Percentiles rank a stretch among this genome's conserved stretches.
Conservation (phyloP, 2,329 filamentous ascomycete species). For the Catunica adiposa region DNA sequence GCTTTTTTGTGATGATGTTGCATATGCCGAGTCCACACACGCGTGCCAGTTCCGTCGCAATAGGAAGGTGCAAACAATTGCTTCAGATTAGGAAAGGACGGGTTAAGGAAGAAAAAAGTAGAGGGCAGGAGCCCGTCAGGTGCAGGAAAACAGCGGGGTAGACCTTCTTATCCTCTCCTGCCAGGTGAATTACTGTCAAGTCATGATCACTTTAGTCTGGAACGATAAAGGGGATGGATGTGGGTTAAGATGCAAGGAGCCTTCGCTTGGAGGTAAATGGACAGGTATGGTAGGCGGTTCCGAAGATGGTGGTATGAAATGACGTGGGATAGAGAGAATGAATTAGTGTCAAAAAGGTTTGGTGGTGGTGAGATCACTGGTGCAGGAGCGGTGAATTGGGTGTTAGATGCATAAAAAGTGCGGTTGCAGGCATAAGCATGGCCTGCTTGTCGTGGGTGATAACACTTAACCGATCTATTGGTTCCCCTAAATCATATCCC, state of each 20-base stretch:
- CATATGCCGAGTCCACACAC: too few relatives aligned
- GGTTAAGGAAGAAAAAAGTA: too few relatives aligned
- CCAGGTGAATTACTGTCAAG: not conserved
- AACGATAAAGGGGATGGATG: not conserved
- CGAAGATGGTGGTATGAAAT: not conserved
- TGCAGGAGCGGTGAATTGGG: not conserved
- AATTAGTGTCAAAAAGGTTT: not conserved
- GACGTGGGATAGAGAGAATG: not conserved
- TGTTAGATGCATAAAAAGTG: not conserved
- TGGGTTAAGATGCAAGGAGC: not conserved
- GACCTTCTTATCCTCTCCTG: not conserved
- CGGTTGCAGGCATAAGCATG: not conserved
- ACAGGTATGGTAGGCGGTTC: constrained; percentile 1
- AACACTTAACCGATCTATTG: not conserved
- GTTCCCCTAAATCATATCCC: not conserved
- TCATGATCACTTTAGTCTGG: not conserved
- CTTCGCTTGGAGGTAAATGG: not conserved
- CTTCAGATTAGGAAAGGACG: too few relatives aligned
- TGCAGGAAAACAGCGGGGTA: not conserved
- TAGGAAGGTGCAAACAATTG: too few relatives aligned
- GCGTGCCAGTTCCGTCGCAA: too few relatives aligned
- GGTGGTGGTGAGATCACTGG: not conserved
- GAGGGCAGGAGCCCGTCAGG: not conserved
- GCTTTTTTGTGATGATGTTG: too few relatives aligned
- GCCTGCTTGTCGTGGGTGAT: not conserved